Conservation (phyloP, 1,139 yeast genomes). For the Yamadazyma taylorii region DNA sequence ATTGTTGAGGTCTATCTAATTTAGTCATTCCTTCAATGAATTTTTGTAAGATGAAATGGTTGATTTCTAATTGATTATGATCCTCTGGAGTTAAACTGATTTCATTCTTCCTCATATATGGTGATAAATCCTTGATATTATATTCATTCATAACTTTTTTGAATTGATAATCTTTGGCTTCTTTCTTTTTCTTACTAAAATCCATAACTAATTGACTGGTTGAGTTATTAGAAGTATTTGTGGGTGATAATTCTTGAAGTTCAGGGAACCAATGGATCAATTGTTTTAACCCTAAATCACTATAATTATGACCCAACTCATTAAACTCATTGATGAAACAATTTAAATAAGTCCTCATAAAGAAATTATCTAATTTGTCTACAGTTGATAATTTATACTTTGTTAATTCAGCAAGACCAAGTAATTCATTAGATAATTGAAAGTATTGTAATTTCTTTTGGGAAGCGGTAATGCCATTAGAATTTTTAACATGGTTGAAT, state of each 20-base stretch:
- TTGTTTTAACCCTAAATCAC: constrained; percentile 29
- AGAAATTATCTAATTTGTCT: constrained; percentile 23
- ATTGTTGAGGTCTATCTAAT: constrained; percentile 34
- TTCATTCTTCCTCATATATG: background rate
- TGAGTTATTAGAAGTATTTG: constrained; percentile 4
- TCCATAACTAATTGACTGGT: constrained; percentile 2
- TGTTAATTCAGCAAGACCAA: constrained; percentile 29
- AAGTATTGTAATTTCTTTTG: constrained; percentile 26
- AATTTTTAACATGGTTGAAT: constrained; percentile 13
- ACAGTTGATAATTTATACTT: constrained; percentile 20
- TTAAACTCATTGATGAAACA: constrained; percentile 29
- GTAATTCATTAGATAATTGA: constrained; percentile 29
- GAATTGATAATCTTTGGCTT: background rate
- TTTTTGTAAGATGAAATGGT: constrained; percentile 33
- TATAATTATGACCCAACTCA: constrained; percentile 30
- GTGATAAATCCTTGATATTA: background rate
- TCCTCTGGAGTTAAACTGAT: constrained; percentile 1
- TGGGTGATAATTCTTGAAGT: constrained; percentile 22
- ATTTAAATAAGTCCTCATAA: constrained; percentile 31
- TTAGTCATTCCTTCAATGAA: constrained; percentile 33
- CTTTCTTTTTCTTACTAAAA: constrained; percentile 1
- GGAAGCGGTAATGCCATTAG: constrained; percentile 19
- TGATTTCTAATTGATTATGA: constrained; percentile 14
- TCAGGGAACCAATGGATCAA: constrained; percentile 36
- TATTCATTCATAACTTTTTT: background rate